These are phyloP conservation scores for Pseudocercospora vitis DNA, from an alignment of 2,329 filamentous ascomycete genomes.

Conservation along the genomic window DNA sequence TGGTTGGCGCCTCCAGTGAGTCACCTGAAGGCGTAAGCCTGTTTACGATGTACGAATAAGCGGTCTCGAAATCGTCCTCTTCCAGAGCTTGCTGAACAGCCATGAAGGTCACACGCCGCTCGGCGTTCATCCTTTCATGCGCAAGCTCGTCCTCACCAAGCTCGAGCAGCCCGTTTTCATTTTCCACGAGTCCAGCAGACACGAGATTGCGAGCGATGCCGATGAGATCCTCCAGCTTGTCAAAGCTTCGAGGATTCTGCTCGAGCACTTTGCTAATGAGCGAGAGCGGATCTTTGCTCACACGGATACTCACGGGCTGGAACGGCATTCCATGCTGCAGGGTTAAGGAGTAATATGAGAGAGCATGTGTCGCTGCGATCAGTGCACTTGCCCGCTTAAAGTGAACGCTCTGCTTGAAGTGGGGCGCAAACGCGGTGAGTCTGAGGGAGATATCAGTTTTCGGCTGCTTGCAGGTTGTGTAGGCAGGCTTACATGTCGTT, in stretches of 20 bases:
- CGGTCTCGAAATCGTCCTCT: slow-evolving; percentile 81
- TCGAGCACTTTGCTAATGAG: slow-evolving; percentile 72
- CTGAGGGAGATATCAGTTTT: slow-evolving; percentile 45
- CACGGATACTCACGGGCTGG: slow-evolving; percentile 73
- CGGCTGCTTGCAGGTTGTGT: slow-evolving; percentile 6
- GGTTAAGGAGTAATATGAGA: slow-evolving; percentile 74
- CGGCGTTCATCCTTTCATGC: slow-evolving; percentile 43
- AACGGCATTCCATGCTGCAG: slow-evolving; percentile 79
- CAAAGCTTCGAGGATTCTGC: slow-evolving; percentile 73
- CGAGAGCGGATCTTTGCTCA: slow-evolving; percentile 71
- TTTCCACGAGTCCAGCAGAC: slow-evolving; percentile 47
- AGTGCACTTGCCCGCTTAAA: slow-evolving; percentile 63
- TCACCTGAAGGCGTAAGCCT: slow-evolving; percentile 52
- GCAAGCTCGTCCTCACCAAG: slow-evolving; percentile 33
- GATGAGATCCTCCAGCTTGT: slow-evolving; percentile 70
- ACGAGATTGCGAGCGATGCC: slow-evolving; percentile 68
- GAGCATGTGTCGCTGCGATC: slow-evolving; percentile 69
- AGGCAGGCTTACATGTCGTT: slow-evolving; percentile 63
- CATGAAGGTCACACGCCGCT: slow-evolving; percentile 73
- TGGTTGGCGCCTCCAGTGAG: slow-evolving; percentile 24
- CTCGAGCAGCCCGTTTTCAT: slow-evolving; percentile 35
- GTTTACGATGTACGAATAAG: slow-evolving; percentile 78
- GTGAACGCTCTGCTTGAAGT: slow-evolving; percentile 55
- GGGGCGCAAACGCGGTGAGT: slow-evolving; percentile 62
- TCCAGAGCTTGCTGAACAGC: slow-evolving; percentile 62